Conservation (phyloP, 257 asterid species). For the Gentiana macrophylla region DNA sequence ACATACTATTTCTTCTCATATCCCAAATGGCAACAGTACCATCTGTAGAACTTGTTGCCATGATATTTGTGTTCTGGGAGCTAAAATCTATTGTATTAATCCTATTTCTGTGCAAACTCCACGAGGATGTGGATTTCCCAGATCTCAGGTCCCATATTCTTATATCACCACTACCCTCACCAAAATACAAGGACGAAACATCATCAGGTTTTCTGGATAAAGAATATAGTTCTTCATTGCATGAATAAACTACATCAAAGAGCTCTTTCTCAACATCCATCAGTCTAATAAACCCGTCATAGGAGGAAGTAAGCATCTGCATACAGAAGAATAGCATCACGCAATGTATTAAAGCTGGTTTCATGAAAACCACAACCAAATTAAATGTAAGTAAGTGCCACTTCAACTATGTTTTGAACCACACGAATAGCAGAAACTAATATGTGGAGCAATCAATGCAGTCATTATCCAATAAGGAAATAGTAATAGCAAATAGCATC, state of each 20-base stretch:
- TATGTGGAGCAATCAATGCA: too few species aligned
- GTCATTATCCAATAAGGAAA: too few species aligned
- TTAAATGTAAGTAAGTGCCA: too few species aligned
- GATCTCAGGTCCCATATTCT: conserved; percentile 57
- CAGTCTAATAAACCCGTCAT: conserved; percentile 68
- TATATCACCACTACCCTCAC: conserved; percentile 57
- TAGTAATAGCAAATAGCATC: too few species aligned
- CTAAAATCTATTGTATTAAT: conserved; percentile 74
- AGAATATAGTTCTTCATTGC: conserved; percentile 43
- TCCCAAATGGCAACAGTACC: conserved; percentile 93
- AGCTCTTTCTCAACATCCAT: conserved; percentile 76
- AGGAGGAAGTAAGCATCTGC: conserved; percentile 86
- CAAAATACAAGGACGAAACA: conserved; percentile 39
- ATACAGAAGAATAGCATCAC: conserved; percentile 11
- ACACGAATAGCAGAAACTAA: too few species aligned
- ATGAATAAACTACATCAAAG: conserved; percentile 45
- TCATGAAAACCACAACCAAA: too few species aligned
- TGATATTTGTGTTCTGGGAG: conserved; percentile 35
- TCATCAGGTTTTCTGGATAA: conserved; percentile 39
- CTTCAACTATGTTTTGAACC: too few species aligned
- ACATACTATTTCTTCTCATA: conserved; percentile 42
- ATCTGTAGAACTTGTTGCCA: conserved; percentile 82
- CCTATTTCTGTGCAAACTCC: conserved; percentile 51
- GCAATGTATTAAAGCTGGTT: not conserved
- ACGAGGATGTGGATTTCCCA: conserved; percentile 41